phyloP scores from a whole-genome alignment of 148 eudicot species.

The Polygonum maritimum region DNA sequence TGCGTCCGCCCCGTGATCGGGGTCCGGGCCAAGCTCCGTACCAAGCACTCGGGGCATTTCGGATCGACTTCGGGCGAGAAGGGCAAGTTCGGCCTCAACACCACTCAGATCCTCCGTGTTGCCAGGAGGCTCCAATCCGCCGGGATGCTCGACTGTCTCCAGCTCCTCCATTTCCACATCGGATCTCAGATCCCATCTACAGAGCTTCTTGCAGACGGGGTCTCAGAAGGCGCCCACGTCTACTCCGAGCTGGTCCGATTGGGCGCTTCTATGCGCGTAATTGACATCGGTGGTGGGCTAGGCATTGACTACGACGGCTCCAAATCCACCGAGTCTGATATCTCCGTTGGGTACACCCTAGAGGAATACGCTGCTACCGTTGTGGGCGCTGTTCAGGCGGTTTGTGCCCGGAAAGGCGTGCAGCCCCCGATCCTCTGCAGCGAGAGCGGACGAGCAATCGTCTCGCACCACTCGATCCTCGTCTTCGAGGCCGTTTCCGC shows the following conservation, averaged over 20 bases:
- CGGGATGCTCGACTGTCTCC: conserved; percentile 83
- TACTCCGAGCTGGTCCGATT: conserved; percentile 69
- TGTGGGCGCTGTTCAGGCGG: conserved; percentile 45
- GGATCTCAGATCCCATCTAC: conserved; percentile 96
- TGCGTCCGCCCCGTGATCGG: conserved; percentile 68
- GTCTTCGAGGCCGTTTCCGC: conserved; percentile 71
- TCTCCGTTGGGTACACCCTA: conserved; percentile 64
- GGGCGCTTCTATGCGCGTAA: conserved; percentile 73
- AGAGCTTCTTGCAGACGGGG: conserved; percentile 55
- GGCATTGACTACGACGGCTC: conserved; percentile 96
- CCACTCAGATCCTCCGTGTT: conserved; percentile 62
- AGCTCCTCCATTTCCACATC: conserved; percentile 84
- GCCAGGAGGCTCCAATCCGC: conserved; percentile 48
- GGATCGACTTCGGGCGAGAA: conserved; percentile 96
- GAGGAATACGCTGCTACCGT: conserved; percentile 86
- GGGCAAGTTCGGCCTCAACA: conserved; percentile 79
- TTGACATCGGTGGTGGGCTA: conserved; percentile 87
- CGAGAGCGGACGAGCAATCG: conserved; percentile 89
- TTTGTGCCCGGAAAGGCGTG: conserved; percentile 48
- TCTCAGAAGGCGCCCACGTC: conserved; percentile 73
- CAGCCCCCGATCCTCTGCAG: conserved; percentile 61
- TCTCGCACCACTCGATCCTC: conserved; percentile 78
- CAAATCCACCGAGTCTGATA: conserved; percentile 53
- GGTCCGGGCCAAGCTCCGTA: conserved; percentile 77
- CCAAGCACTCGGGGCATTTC: conserved; percentile 86